Conservation (phyloP, 2,329 filamentous ascomycete species). For the Aspergillus fijiensis region DNA sequence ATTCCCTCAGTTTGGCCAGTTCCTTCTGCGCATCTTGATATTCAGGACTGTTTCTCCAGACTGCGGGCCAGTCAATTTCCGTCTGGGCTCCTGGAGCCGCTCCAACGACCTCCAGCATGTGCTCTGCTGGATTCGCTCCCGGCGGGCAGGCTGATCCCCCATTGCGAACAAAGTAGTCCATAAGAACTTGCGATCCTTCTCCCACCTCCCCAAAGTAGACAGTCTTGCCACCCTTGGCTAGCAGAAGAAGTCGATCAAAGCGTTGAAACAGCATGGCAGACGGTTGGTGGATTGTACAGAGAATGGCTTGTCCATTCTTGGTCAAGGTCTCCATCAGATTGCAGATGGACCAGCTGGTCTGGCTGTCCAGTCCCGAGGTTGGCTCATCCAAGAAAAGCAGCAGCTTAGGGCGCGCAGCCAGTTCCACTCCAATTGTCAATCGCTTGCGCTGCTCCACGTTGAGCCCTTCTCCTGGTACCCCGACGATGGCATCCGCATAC, state of each 20-base stretch:
- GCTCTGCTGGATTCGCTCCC: constrained; percentile 69
- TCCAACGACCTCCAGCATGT: constrained; percentile 57
- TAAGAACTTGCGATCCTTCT: constrained; percentile 52
- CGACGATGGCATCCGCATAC: constrained; percentile 85
- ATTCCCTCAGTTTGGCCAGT: constrained; percentile 54
- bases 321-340: constrained; percentile 82
- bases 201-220: constrained; percentile 68
- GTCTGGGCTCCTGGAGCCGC: constrained; percentile 60
- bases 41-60: constrained; percentile 59
- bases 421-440: constrained; percentile 88
- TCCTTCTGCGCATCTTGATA: constrained; percentile 46
- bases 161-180: constrained; percentile 64
- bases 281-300: constrained; percentile 92
- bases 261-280: constrained; percentile 87
- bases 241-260: constrained; percentile 63
- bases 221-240: constrained; percentile 61
- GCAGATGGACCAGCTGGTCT: constrained; percentile 86
- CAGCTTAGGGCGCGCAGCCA: constrained; percentile 84
- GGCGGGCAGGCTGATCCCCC: constrained; percentile 53
- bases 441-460: constrained; percentile 64
- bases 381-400: constrained; percentile 88
- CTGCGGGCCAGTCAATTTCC: constrained; percentile 51
- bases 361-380: constrained; percentile 84
- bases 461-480: constrained; percentile 74
- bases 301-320: constrained; percentile 79